phyloP scores from a whole-genome alignment of 169 alveolate genomes.

The Plasmodium chabaudi region DNA sequence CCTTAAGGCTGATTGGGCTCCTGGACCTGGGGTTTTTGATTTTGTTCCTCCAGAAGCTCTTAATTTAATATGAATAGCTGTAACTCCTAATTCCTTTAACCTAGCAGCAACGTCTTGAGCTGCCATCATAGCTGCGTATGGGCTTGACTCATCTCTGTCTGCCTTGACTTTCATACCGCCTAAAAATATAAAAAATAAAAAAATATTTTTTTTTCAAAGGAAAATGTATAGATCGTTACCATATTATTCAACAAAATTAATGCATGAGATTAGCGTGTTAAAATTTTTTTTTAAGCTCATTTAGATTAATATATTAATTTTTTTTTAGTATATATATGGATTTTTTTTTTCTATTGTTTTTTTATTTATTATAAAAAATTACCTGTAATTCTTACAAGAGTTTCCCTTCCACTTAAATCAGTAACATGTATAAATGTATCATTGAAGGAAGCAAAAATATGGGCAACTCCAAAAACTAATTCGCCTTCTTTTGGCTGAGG shows the following conservation, averaged over 20 bases:
- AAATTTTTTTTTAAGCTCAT: neutral
- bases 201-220: neutral
- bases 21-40: constrained; percentile 99
- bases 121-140: constrained; percentile 99
- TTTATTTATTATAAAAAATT: constrained; percentile 3
- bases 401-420: constrained; percentile 99
- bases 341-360: neutral
- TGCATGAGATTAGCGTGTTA: too few relatives aligned
- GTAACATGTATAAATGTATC: constrained; percentile 99
- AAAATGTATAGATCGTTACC: too few relatives aligned
- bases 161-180: constrained; percentile 99
- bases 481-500: constrained; percentile 94
- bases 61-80: constrained; percentile 98
- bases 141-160: constrained; percentile 99
- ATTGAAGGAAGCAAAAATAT: constrained; percentile 98
- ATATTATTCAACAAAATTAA: too few relatives aligned
- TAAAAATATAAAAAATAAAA: constrained; percentile 5
- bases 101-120: constrained; percentile 99
- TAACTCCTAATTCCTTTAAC: constrained; percentile 97
- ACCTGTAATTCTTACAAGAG: constrained; percentile 98
- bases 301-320: neutral
- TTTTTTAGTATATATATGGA: neutral
- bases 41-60: constrained; percentile 99
- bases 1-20: constrained; percentile 99
- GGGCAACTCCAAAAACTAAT: constrained; percentile 98